Evolutionary conservation across 2,329 filamentous ascomycete species (phyloP), one percentile per base, ranked within the genome.

Genomic region (Colletotrichum brevisporum): DNA sequence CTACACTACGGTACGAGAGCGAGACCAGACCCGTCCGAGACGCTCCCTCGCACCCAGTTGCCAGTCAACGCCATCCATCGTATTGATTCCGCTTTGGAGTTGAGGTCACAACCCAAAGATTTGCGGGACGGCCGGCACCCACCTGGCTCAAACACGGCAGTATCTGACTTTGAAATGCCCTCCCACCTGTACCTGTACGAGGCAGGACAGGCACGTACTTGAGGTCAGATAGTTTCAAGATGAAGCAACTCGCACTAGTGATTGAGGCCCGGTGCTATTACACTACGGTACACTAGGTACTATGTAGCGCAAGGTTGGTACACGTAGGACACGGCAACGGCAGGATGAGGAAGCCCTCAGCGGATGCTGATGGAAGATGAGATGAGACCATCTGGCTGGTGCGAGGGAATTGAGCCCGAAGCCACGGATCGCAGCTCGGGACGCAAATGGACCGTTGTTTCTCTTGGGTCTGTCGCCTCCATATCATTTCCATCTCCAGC

Each of bases 31-130:
- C 55, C 48, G 55, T 66, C 66, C 26, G 50, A 65, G 54, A 59
- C 55, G 62, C 54, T 65, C 60, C 54, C 54, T 68, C 60, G 41
- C 48, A 57, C n/a, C 66, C 55, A 56, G 61, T 54, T 15, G 27
- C 66, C 55, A 56, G 61, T 54, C n/a, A 31, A 48, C 61, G 50
- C 61, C 48, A 55, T 48, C 61, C 48, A 55, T 48, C 21, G 54
- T 31, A 68, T 24, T 24, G 21, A 54, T 3, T 59, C 61, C 54
- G 41, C 50, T 56, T 39, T 60, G 18, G 8, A 24, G 39, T 10
- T 36, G 31, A 36, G 31, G 31, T 36, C 31, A 36, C 31, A 10
- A 36, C 31, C 31, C 31, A 8, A 10, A 36, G 41, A 12, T 43
- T 43, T 43, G 41, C 41, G 41, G 41, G 41, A 43, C 41, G 41